phyloP scores from a whole-genome alignment of 2,329 filamentous ascomycete genomes.

The Aspergillus fumigatus region DNA sequence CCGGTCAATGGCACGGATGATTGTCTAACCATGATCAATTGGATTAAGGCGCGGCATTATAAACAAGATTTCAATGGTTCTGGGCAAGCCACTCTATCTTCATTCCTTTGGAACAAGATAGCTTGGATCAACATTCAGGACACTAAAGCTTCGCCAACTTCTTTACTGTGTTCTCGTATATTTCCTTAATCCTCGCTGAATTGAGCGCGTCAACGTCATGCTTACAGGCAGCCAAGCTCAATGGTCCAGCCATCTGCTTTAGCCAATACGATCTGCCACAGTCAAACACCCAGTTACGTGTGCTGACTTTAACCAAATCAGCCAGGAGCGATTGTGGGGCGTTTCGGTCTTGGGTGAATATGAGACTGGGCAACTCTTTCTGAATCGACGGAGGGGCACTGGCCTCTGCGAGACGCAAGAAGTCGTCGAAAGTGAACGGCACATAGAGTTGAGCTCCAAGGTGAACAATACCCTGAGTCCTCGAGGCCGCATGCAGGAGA shows the following conservation, averaged over 20 bases:
- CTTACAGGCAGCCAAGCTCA: constrained; percentile 24
- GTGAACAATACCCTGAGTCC: constrained; percentile 27
- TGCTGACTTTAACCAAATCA: constrained; percentile 29
- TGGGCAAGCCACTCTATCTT: neutral
- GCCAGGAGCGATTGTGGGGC: constrained; percentile 27
- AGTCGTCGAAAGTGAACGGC: constrained; percentile 25
- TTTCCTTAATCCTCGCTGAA: constrained; percentile 14
- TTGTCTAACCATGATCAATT: neutral
- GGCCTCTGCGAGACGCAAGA: constrained; percentile 14
- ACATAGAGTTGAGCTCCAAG: constrained; percentile 27
- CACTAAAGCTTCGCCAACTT: constrained; percentile 18
- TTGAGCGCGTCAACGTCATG: constrained; percentile 22
- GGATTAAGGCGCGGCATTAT: neutral
- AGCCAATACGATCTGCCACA: constrained; percentile 31
- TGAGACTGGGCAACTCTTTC: constrained; percentile 20
- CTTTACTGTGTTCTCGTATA: constrained; percentile 15
- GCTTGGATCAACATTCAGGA: neutral
- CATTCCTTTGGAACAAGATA: neutral
- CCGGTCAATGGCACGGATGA: neutral
- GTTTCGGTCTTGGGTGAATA: constrained; percentile 26
- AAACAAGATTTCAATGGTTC: neutral
- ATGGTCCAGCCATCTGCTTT: constrained; percentile 25
- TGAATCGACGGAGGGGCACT: constrained; percentile 19
- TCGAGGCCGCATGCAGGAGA: constrained; percentile 26
- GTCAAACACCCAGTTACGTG: constrained; percentile 30